Evolutionary conservation across 805 yeast species (phyloP).

Genomic region (Candida peoriensis): DNA sequence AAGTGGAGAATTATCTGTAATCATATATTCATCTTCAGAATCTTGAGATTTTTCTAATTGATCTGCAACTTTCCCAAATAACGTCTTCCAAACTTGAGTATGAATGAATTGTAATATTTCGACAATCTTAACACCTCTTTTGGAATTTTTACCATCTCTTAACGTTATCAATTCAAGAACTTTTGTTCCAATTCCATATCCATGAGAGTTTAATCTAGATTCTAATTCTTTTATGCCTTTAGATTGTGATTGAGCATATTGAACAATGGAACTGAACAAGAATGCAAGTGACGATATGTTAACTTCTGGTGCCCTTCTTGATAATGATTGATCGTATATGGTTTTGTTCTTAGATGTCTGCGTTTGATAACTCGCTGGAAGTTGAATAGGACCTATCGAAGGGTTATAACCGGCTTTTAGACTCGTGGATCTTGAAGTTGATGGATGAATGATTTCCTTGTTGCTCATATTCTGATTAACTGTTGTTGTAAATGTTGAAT

Average conservation of each 20-base stretch:
- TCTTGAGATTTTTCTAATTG: constrained; percentile 70
- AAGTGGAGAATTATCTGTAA: constrained; percentile 69
- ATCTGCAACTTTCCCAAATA: constrained; percentile 73
- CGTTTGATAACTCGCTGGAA: constrained; percentile 21
- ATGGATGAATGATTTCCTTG: constrained; percentile 20
- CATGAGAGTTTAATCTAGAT: constrained; percentile 59
- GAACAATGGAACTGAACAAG: constrained; percentile 65
- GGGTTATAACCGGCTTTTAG: constrained; percentile 24
- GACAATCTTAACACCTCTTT: constrained; percentile 61
- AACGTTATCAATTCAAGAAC: constrained; percentile 62
- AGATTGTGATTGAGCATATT: constrained; percentile 55
- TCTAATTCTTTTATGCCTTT: constrained; percentile 67
- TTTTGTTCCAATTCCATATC: constrained; percentile 73
- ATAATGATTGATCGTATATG: constrained; percentile 66
- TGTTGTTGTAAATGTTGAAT: neutral
- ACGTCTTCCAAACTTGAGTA: constrained; percentile 63
- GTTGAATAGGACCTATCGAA: constrained; percentile 24
- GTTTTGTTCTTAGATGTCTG: constrained; percentile 13
- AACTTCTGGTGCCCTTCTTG: constrained; percentile 62
- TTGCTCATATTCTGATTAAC: constrained; percentile 13
- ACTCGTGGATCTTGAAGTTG: constrained; percentile 15
- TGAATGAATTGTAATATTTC: constrained; percentile 71
- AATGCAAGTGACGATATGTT: constrained; percentile 63
- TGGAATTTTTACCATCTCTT: constrained; percentile 62
- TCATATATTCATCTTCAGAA: constrained; percentile 50